These are phyloP conservation scores for Naganishia liquefaciens DNA, from an alignment of 1,284 basidiomycete species.

Conservation along the genomic window DNA sequence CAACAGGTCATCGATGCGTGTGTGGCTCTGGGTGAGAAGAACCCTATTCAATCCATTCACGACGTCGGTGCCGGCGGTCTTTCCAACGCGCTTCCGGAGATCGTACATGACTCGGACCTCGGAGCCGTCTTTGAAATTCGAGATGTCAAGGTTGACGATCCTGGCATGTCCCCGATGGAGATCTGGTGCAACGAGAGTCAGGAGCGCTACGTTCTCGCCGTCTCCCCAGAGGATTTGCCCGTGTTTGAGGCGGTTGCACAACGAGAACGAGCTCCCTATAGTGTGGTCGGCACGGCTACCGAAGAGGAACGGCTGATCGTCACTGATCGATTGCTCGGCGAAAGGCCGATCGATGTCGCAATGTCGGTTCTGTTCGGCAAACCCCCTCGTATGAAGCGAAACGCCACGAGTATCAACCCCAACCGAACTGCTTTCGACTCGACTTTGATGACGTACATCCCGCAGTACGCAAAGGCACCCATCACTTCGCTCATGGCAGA, in stretches of 20 bases:
- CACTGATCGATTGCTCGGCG: constrained; percentile 77
- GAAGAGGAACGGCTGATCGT: constrained; percentile 79
- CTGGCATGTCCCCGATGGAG: constrained; percentile 97
- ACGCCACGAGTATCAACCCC: constrained; percentile 63
- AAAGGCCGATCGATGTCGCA: constrained; percentile 81
- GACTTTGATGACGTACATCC: constrained; percentile 67
- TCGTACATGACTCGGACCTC: constrained; percentile 90
- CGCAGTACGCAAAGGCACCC: constrained; percentile 46
- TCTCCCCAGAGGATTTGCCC: constrained; percentile 62
- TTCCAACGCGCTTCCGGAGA: constrained; percentile 93
- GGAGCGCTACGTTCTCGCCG: constrained; percentile 93
- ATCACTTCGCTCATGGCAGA: constrained; percentile 58
- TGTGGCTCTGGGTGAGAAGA: constrained; percentile 64
- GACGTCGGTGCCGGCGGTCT: constrained; percentile 97
- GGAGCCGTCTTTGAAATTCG: constrained; percentile 95
- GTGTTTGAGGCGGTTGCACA: constrained; percentile 75
- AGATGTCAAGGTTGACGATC: constrained; percentile 87
- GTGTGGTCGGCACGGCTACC: constrained; percentile 85
- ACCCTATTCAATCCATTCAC: constrained; percentile 94
- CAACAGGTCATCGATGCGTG: constrained; percentile 98
- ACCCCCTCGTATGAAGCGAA: constrained; percentile 86
- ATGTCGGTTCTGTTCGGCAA: constrained; percentile 98
- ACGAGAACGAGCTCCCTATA: constrained; percentile 85
- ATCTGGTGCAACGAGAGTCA: constrained; percentile 99
- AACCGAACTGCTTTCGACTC: constrained; percentile 68